Evolutionary conservation across 2,329 filamentous ascomycete genomes (phyloP), one percentile per base, ranked within the genome.

Genomic region (Penicillium sp.): DNA sequence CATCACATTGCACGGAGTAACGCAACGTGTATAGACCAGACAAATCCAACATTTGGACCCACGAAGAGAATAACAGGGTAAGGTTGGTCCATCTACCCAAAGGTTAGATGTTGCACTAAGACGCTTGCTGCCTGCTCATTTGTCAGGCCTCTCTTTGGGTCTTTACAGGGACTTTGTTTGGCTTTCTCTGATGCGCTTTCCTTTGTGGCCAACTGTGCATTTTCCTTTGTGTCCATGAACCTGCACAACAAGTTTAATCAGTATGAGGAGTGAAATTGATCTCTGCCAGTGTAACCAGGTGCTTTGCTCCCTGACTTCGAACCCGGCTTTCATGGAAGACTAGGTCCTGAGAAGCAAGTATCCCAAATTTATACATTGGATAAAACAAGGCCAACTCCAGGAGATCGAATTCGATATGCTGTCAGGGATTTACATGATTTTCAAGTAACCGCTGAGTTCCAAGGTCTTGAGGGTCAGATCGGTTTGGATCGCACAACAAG

Each of bases 271-370:
- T 11, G 36, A 39, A 39, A 59, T 57, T 46, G 58, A 59, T 4
- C 25, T 3, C 55, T 72, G 1, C 68, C 67, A 5, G 19, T 53
- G 0, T 64, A 72, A 54, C 64, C 64, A 2, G 59, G 65, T 2
- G 52, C 57, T 2, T 51, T 70, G 2, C 68, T 72, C 47, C 48
- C 57, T 1, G 63, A 70, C 33, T 65, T 69, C 31, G 62, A 61
- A 31, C 29, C 10, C 29, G 11, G 10, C 10, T 11, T 31, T 31
- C 29, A 4, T 31, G 29, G 29, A 31, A 31, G 9, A 31, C 29
- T 31, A 54, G 45, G 39, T 40, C 7, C 43, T 68, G n/a, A 64
- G 55, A 33, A 64, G 63, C 46, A 31, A 31, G 29, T 57, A 60
- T 62, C 63, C 2, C 65, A 64, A 50, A 63, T 63, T 48, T 33